These are phyloP conservation scores for Ustilago esculenta DNA, from an alignment of 1,284 basidiomycete species.

Conservation along the genomic window DNA sequence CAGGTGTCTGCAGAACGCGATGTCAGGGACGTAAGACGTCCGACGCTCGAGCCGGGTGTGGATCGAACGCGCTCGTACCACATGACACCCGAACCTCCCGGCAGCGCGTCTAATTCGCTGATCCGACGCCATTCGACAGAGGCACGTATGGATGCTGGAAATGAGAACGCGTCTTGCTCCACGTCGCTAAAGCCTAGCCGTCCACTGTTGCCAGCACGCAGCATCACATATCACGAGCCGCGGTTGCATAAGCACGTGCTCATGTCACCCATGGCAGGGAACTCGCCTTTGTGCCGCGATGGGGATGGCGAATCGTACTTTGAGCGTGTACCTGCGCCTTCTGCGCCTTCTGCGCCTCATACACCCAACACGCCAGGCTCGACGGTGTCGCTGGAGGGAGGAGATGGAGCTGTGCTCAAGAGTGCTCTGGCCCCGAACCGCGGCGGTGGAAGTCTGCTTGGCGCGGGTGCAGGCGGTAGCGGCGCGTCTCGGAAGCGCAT, in stretches of 20 bases:
- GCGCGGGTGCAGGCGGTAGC: slow-evolving; percentile 14
- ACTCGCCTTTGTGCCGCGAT: slow-evolving; percentile 20
- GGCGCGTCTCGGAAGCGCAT: slow-evolving; percentile 33
- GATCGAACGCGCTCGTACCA: slow-evolving; percentile 41
- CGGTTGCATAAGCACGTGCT: slow-evolving; percentile 56
- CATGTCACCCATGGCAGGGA: slow-evolving; percentile 50
- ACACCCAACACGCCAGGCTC: slow-evolving; percentile 68
- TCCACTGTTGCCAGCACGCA: slow-evolving; percentile 56
- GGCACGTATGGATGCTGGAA: slow-evolving; percentile 35
- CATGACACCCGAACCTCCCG: slow-evolving; percentile 59
- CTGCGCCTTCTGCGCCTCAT: slow-evolving; percentile 62
- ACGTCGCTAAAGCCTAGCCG: slow-evolving; percentile 22
- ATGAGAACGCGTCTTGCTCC: slow-evolving; percentile 12
- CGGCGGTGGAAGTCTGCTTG: slow-evolving; percentile 9
- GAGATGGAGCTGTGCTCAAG: slow-evolving; percentile 70
- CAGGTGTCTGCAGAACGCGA: not conserved
- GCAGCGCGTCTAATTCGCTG: slow-evolving; percentile 29
- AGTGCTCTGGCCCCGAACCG: slow-evolving; percentile 60
- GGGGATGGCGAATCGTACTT: slow-evolving; percentile 45
- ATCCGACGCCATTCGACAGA: slow-evolving; percentile 61
- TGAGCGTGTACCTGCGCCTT: slow-evolving; percentile 31
- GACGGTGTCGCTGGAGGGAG: slow-evolving; percentile 69
- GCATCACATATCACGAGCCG: slow-evolving; percentile 64
- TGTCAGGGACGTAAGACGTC: slow-evolving; percentile 6
- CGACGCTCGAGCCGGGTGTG: slow-evolving; percentile 18